These are phyloP conservation scores for Schwanniomyces occidentalis DNA, from an alignment of 805 yeast species.

Conservation along the genomic window DNA sequence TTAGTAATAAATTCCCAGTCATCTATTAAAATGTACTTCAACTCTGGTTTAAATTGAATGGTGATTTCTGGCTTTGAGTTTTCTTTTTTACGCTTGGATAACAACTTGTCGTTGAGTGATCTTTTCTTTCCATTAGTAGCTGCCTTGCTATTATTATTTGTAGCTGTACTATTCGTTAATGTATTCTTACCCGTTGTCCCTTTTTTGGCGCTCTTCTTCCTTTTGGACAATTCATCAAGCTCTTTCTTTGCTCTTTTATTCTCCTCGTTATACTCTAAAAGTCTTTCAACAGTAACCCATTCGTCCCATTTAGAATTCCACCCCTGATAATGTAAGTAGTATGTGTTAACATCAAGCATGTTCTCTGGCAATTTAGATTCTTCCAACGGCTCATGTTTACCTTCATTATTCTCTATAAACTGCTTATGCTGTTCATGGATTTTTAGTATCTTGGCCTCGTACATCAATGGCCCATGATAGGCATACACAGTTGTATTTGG, in stretches of 20 bases:
- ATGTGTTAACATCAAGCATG: constrained; percentile 39
- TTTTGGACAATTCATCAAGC: constrained; percentile 37
- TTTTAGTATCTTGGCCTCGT: constrained; percentile 80
- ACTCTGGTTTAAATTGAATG: constrained; percentile 58
- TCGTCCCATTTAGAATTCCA: constrained; percentile 98
- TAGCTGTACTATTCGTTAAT: neutral
- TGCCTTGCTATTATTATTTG: neutral
- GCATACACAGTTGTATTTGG: constrained; percentile 52
- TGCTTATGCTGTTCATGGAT: constrained; percentile 56
- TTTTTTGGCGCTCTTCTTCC: constrained; percentile 14
- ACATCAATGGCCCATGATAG: constrained; percentile 86
- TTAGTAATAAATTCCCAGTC: constrained; percentile 94
- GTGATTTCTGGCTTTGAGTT: constrained; percentile 43
- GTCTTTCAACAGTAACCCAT: constrained; percentile 77
- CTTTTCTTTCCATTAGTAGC: constrained; percentile 2
- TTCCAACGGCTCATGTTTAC: constrained; percentile 34
- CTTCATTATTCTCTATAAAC: constrained; percentile 41
- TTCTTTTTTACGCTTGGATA: constrained; percentile 6
- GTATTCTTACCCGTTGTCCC: constrained; percentile 4
- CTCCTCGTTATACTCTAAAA: constrained; percentile 68
- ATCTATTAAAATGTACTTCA: constrained; percentile 75
- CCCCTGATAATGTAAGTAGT: constrained; percentile 85
- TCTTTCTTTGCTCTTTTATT: constrained; percentile 64
- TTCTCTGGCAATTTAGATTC: constrained; percentile 25
- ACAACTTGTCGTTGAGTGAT: constrained; percentile 3